Conservation (phyloP, 2,329 filamentous ascomycete genomes). For the Lasiodiplodia gonubiensis region DNA sequence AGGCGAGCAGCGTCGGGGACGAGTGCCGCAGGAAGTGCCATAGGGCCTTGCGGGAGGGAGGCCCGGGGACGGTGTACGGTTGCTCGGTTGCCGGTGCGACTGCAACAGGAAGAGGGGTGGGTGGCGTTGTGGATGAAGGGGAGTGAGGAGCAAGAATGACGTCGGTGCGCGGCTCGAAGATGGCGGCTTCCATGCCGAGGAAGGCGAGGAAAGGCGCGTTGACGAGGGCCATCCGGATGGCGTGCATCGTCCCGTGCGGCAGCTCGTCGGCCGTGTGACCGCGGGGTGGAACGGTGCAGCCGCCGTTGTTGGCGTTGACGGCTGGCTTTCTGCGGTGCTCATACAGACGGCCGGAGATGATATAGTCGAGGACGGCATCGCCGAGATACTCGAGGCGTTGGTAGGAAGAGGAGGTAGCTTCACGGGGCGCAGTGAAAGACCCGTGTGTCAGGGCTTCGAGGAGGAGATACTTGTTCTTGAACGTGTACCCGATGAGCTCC, state of each 20-base stretch:
- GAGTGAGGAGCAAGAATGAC: conserved; percentile 28
- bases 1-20: conserved; percentile 54
- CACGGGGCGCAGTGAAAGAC: conserved; percentile 58
- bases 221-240: conserved; percentile 74
- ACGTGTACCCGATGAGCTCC: conserved; percentile 71
- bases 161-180: conserved; percentile 43
- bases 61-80: background rate
- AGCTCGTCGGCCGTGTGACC: conserved; percentile 70
- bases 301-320: conserved; percentile 50
- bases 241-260: conserved; percentile 69
- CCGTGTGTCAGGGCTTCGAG: conserved; percentile 82
- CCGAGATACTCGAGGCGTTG: conserved; percentile 89
- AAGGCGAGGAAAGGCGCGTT: conserved; percentile 84
- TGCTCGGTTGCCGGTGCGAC: background rate
- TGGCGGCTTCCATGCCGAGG: conserved; percentile 66
- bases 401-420: conserved; percentile 59
- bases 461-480: conserved; percentile 70
- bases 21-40: conserved; percentile 74
- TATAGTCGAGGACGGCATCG: conserved; percentile 80
- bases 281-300: conserved; percentile 74
- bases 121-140: no score
- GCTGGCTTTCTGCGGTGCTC: conserved; percentile 36
- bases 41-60: conserved; percentile 52
- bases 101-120: background rate
- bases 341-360: conserved; percentile 71